These are phyloP conservation scores for Anastatica hierochuntica DNA, from an alignment of 345 rosid species.

Conservation along the genomic window DNA sequence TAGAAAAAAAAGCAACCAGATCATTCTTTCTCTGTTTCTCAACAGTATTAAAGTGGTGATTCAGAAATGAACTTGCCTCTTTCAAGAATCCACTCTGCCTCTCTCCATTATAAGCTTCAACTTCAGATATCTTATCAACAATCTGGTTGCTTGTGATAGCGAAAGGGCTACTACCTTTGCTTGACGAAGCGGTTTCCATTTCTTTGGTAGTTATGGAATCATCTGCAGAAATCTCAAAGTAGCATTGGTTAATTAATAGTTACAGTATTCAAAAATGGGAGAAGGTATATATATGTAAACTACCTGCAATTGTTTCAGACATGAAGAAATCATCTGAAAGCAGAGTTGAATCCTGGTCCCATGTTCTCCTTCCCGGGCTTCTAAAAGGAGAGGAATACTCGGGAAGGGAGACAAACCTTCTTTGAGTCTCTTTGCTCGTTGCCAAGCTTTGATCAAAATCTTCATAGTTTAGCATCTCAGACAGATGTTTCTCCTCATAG, in stretches of 20 bases:
- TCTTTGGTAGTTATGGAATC: conserved; percentile 24
- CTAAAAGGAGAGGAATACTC: conserved; percentile 47
- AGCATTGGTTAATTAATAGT: neutral
- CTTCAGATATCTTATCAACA: conserved; percentile 9
- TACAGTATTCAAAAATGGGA: neutral
- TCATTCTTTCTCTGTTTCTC: neutral
- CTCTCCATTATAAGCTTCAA: conserved; percentile 30
- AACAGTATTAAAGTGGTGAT: neutral
- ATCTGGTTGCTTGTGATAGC: conserved; percentile 29
- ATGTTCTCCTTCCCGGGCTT: conserved; percentile 42
- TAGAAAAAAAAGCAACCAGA: neutral
- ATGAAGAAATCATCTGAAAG: neutral
- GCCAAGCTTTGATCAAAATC: too few relatives aligned
- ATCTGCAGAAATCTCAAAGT: conserved; percentile 27
- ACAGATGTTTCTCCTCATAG: conserved; percentile 56
- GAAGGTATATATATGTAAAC: neutral
- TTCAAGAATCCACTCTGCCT: conserved; percentile 17
- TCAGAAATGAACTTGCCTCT: conserved; percentile 28
- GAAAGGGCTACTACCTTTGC: too few relatives aligned
- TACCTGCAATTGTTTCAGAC: conserved; percentile 13
- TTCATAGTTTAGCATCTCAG: conserved; percentile 49
- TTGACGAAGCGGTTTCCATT: conserved; percentile 23
- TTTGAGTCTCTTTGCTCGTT: conserved; percentile 31
- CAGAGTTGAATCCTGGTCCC: neutral
- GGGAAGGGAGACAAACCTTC: conserved; percentile 53